Evolutionary conservation across 495 filamentous ascomycete species (phyloP).

Genomic region (Talaromyces proteolyticus): DNA sequence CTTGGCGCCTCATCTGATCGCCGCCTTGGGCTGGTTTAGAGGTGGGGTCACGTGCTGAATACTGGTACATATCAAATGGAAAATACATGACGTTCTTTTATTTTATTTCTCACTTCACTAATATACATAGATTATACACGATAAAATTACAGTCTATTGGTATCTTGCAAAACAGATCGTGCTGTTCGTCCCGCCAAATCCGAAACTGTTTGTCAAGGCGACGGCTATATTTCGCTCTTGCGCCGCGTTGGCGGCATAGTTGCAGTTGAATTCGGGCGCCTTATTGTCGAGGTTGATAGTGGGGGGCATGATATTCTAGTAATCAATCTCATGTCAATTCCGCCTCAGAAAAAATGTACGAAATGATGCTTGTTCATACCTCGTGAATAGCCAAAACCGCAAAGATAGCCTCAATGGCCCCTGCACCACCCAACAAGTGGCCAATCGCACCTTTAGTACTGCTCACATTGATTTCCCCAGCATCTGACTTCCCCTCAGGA

Average conservation of each 20-base stretch:
- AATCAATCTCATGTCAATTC: background rate
- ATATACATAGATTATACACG: background rate
- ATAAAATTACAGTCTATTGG: slow-evolving; percentile 6
- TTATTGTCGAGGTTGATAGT: slow-evolving; percentile 77
- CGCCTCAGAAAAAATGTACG: no score
- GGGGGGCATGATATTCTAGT: slow-evolving; percentile 73
- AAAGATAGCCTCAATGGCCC: slow-evolving; percentile 84
- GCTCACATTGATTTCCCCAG: slow-evolving; percentile 71
- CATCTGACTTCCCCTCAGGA: slow-evolving; percentile 53
- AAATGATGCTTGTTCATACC: no score
- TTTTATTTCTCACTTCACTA: background rate
- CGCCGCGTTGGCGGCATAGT: slow-evolving; percentile 69
- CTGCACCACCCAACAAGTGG: slow-evolving; percentile 86
- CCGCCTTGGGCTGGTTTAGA: no score
- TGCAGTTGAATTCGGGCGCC: slow-evolving; percentile 70
- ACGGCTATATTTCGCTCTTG: slow-evolving; percentile 68
- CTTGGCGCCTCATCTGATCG: no score
- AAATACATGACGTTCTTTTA: no score
- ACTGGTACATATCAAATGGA: no score
- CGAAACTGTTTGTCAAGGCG: slow-evolving; percentile 91
- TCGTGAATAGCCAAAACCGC: slow-evolving; percentile 70
- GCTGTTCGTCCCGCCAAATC: slow-evolving; percentile 96
- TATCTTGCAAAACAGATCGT: slow-evolving; percentile 66
- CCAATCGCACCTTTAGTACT: slow-evolving; percentile 93
- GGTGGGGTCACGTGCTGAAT: no score